phyloP scores from a whole-genome alignment of 1,284 basidiomycete species.

The Microbotryum intermedium region DNA sequence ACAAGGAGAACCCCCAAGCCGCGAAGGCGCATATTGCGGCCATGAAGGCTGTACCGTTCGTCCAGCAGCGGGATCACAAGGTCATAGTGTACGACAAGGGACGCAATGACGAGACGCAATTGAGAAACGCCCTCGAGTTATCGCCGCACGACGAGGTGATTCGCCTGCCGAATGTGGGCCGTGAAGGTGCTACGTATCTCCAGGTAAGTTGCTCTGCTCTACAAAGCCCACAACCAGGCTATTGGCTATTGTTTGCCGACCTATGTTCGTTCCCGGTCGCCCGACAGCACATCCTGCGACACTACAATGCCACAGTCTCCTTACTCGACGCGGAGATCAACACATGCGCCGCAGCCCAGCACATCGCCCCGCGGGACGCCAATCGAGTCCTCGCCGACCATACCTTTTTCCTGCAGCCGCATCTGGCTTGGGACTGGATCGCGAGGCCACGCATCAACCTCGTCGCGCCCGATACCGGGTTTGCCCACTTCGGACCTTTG shows the following conservation, averaged over 20 bases:
- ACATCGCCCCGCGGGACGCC: background rate
- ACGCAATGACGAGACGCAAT: background rate
- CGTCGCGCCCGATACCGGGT: conserved; percentile 33
- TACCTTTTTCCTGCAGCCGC: conserved; percentile 41
- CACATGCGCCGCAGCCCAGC: background rate
- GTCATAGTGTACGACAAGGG: conserved; percentile 29
- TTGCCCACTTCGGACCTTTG: conserved; percentile 29
- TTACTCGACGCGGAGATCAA: background rate
- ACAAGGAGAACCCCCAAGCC: conserved; percentile 9
- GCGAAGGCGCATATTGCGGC: conserved; percentile 5
- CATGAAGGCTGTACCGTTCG: conserved; percentile 4
- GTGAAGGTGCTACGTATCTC: conserved; percentile 34
- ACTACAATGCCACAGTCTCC: conserved; percentile 19
- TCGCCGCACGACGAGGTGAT: conserved; percentile 20
- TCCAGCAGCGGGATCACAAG: background rate
- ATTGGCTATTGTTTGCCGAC: background rate
- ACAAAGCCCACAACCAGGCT: background rate
- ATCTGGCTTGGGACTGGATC: conserved; percentile 40
- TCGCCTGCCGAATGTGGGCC: conserved; percentile 25
- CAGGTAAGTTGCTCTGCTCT: conserved; percentile 9
- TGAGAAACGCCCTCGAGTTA: conserved; percentile 8
- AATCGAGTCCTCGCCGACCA: conserved; percentile 29
- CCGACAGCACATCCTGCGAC: conserved; percentile 23
- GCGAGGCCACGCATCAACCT: conserved; percentile 36
- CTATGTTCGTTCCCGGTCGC: too few relatives aligned